phyloP scores from a whole-genome alignment of 2,329 filamentous ascomycete genomes.

The Knufia fluminis region DNA sequence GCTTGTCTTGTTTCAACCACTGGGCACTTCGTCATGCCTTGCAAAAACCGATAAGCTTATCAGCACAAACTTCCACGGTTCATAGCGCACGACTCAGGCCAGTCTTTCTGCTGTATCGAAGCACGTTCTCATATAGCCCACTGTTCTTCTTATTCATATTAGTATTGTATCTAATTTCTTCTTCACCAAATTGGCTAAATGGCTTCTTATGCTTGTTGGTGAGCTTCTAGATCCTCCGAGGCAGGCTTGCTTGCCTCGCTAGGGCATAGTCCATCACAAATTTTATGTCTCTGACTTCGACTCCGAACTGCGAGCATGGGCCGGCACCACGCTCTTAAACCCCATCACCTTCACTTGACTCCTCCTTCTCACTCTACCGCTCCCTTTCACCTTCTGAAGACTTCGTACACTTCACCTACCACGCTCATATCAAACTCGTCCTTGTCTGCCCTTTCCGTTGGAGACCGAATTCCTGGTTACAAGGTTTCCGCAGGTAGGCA shows the following conservation, averaged over 20 bases:
- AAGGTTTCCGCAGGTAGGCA: constrained; percentile 27
- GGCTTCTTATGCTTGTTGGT: not conserved
- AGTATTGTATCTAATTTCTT: not conserved
- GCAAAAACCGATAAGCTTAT: not conserved
- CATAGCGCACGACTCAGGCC: not conserved
- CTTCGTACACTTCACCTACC: constrained; percentile 3
- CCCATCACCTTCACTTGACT: constrained; percentile 22
- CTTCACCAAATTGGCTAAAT: not conserved
- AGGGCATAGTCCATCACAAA: not conserved
- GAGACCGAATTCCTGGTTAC: constrained; percentile 27
- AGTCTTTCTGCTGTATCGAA: not conserved
- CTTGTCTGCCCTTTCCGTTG: constrained; percentile 21
- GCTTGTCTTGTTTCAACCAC: not conserved
- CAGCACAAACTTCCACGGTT: not conserved
- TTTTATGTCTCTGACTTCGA: not conserved
- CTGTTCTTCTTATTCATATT: not conserved
- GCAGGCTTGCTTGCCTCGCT: not conserved
- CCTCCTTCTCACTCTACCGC: constrained; percentile 13
- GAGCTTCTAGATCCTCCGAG: not conserved
- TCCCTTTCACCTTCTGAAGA: constrained; percentile 10
- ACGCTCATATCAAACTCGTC: constrained; percentile 17
- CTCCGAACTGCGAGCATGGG: constrained; percentile 13
- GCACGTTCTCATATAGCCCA: not conserved
- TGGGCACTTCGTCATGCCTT: not conserved
- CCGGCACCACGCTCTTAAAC: constrained; percentile 21